phyloP scores from a whole-genome alignment of 345 rosid species.

The Litchi chinensis region DNA sequence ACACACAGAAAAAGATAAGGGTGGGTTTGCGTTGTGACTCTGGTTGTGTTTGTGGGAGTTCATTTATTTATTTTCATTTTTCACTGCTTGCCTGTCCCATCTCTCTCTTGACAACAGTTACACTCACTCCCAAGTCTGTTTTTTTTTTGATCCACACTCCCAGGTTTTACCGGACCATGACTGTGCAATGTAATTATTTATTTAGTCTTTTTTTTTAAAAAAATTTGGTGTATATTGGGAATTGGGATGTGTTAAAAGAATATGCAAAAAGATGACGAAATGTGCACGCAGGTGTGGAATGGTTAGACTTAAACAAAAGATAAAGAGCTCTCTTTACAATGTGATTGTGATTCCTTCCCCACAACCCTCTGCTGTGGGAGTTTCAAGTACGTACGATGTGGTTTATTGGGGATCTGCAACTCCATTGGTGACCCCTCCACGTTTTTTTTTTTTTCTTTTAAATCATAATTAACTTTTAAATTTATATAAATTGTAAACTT shows the following conservation, averaged over 20 bases:
- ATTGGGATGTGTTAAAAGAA: slow-evolving; percentile 22
- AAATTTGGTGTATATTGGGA: slow-evolving; percentile 34
- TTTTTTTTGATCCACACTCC: slow-evolving; percentile 8
- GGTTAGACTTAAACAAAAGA: neutral
- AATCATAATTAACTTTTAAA: too few relatives aligned
- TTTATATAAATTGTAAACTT: too few relatives aligned
- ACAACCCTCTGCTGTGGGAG: neutral
- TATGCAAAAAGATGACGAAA: slow-evolving; percentile 40
- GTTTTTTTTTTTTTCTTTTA: too few relatives aligned
- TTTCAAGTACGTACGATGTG: slow-evolving; percentile 26
- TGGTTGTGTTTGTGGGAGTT: neutral
- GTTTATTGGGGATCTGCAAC: slow-evolving; percentile 51
- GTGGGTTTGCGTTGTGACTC: neutral
- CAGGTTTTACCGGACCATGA: slow-evolving; percentile 35
- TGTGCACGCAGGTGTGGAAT: slow-evolving; percentile 25
- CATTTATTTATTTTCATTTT: neutral
- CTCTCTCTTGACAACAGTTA: too few relatives aligned
- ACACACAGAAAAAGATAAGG: neutral
- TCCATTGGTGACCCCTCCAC: neutral
- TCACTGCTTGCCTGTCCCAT: neutral
- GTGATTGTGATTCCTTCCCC: slow-evolving; percentile 23
- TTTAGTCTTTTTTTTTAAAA: neutral
- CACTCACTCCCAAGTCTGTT: too few relatives aligned
- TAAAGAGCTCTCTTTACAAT: slow-evolving; percentile 18
- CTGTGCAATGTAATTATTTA: slow-evolving; percentile 1